Conservation (phyloP, 257 asterid species). For the Solanum commersonii region DNA sequence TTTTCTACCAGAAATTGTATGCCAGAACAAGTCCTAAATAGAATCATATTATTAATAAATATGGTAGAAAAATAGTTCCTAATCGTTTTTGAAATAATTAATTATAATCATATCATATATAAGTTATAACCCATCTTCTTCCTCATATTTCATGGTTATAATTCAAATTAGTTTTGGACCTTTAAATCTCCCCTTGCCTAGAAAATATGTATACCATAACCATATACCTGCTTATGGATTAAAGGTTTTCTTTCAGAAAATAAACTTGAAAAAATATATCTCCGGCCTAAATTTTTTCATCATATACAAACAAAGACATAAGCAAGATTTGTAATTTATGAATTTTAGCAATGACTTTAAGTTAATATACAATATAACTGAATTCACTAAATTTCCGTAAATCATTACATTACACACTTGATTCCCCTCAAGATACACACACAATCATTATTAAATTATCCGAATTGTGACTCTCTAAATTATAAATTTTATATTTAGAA, state of each 20-base stretch:
- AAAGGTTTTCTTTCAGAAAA: background rate
- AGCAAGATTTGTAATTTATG: background rate
- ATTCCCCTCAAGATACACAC: background rate
- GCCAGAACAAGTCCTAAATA: background rate
- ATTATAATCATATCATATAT: background rate
- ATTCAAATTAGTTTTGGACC: background rate
- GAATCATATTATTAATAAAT: background rate
- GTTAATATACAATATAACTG: background rate
- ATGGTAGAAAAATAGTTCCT: background rate
- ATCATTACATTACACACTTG: background rate
- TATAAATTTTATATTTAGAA: background rate
- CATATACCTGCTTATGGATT: background rate
- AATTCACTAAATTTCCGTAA: background rate
- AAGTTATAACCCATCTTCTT: background rate
- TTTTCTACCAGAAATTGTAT: background rate
- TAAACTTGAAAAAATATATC: background rate
- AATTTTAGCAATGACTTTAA: background rate
- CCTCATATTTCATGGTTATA: too few species aligned
- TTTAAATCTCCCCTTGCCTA: background rate
- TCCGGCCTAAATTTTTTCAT: background rate
- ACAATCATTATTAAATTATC: background rate
- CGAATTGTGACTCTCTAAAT: background rate
- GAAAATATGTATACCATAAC: background rate
- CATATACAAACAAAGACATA: background rate
- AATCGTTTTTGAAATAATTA: background rate